A percentile compares a stretch with the other conserved stretches of the same genome.
These are phyloP conservation scores for Termitomyces sp. DNA, from an alignment of 768 basidiomycete genomes.

Conservation along the genomic window DNA sequence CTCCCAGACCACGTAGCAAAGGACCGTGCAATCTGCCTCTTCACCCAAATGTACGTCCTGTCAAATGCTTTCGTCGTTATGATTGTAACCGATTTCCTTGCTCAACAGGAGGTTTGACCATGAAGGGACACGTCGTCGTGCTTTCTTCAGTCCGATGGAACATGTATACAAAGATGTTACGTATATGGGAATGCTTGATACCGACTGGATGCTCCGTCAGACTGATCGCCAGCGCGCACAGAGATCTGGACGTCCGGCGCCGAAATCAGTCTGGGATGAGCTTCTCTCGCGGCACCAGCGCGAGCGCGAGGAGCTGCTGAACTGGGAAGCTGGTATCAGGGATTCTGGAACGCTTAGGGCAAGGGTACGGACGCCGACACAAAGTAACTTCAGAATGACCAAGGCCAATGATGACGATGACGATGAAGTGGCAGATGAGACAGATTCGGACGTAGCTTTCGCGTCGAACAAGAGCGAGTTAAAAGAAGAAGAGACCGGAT, in stretches of 20 bases:
- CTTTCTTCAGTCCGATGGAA: slow-evolving; percentile 45
- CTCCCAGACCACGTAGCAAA: slow-evolving; percentile 45
- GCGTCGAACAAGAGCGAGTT: background rate
- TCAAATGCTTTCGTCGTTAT: background rate
- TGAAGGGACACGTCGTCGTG: slow-evolving; percentile 62
- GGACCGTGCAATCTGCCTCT: slow-evolving; percentile 22
- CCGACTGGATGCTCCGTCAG: slow-evolving; percentile 49
- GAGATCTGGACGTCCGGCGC: slow-evolving; percentile 27
- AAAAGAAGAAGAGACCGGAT: background rate
- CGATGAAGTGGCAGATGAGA: background rate
- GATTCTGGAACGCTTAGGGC: background rate
- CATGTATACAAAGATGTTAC: slow-evolving; percentile 58
- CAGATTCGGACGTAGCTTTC: background rate
- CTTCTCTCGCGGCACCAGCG: slow-evolving; percentile 54
- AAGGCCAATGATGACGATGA: background rate
- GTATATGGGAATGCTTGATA: slow-evolving; percentile 59
- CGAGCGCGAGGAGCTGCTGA: slow-evolving; percentile 55
- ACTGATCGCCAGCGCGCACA: background rate
- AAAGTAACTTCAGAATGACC: background rate
- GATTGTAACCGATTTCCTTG: slow-evolving; percentile 3
- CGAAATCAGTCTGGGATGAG: slow-evolving; percentile 59
- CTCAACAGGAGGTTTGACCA: slow-evolving; percentile 51
- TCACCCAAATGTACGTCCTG: slow-evolving; percentile 34
- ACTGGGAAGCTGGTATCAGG: slow-evolving; percentile 41
- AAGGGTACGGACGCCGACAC: slow-evolving; percentile 13